Evolutionary conservation across 345 rosid genomes (phyloP), one percentile per base, ranked within the genome.

Genomic region (Dipteronia sinensis): DNA sequence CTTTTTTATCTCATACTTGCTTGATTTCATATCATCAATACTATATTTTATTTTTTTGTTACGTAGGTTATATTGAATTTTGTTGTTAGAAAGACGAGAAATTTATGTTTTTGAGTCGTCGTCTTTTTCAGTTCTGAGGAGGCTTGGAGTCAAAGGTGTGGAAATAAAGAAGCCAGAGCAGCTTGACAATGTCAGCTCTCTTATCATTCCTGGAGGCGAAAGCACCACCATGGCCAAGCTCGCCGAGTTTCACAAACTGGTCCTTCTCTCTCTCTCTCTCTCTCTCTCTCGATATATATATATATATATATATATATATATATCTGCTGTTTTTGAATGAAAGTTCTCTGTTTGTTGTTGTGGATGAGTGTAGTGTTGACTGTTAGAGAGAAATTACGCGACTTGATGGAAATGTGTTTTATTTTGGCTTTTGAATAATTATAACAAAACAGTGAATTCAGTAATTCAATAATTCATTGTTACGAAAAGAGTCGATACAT

Each of bases 141-240:
- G 94, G 83, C 87, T 96, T 49, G 97, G 99, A 74, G 95, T 90
- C 67, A 93, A 91, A 79, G 95, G 99, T 44, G 85, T 91, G 65
- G 95, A 94, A 88, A 88, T 96, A 78, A 90, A 88, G 89, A 96
- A 92, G 81, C 88, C 98, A 4, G 98, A 90, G 38, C 97, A 95
- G 87, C 94, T 96, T 74, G 77, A 82, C 53, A 64, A 76, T 75
- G 89, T 96, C 67, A 83, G 83, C 67, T 96, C 97, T 46, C 93
- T 96, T 66, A 96, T 96, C 77, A 96, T 96, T 67, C 99, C 98
- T 46, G 99, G 99, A 2, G 99, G 99, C 42, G 99, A 96, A 83
- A 96, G 98, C 89, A 96, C 98, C 83, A 92, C 98, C 82, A 96
- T 96, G 99, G 97, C 99, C 79, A 96, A 92, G 82, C 99, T 96